These are phyloP conservation scores for Galeopsis tetrahit DNA, from an alignment of 257 asterid genomes.

Conservation along the genomic window DNA sequence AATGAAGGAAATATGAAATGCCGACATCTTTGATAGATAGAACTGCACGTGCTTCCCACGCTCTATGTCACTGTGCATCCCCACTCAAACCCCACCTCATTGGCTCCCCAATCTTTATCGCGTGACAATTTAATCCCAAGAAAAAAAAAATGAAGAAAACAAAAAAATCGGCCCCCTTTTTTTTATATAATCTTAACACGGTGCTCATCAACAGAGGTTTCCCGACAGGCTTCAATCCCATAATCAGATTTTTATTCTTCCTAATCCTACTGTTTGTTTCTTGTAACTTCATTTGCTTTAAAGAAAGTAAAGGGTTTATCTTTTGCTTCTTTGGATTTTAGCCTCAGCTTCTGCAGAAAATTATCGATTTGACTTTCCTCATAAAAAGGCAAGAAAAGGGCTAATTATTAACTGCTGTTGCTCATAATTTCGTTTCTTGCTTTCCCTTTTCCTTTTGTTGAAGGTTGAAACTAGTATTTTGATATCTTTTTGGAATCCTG, in stretches of 20 bases:
- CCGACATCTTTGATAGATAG: slow-evolving; percentile 31
- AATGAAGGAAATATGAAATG: slow-evolving; percentile 38
- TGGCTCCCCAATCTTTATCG: slow-evolving; percentile 49
- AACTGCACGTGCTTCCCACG: slow-evolving; percentile 53
- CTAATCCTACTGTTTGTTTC: slow-evolving; percentile 45
- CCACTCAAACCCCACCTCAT: slow-evolving; percentile 57
- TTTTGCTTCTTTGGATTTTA: slow-evolving; percentile 43
- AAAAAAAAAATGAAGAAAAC: background rate
- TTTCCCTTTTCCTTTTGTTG: slow-evolving; percentile 24
- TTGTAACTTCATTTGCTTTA: slow-evolving; percentile 36
- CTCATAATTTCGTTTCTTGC: slow-evolving; percentile 10
- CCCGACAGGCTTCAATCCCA: slow-evolving; percentile 59
- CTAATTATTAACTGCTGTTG: slow-evolving; percentile 23
- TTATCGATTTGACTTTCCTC: slow-evolving; percentile 45
- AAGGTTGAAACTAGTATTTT: slow-evolving; percentile 36
- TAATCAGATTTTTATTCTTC: slow-evolving; percentile 44
- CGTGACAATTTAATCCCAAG: slow-evolving; percentile 41
- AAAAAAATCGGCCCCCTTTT: background rate
- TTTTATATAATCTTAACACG: slow-evolving; percentile 31
- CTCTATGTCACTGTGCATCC: slow-evolving; percentile 56
- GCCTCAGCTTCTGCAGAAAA: slow-evolving; percentile 43
- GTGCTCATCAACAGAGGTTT: slow-evolving; percentile 32
- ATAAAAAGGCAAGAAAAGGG: slow-evolving; percentile 35
- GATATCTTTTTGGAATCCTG: slow-evolving; percentile 31
- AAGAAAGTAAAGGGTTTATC: slow-evolving; percentile 33